These are phyloP conservation scores for Penicillium occitanis DNA, from an alignment of 2,329 filamentous ascomycete species.

Conservation along the genomic window DNA sequence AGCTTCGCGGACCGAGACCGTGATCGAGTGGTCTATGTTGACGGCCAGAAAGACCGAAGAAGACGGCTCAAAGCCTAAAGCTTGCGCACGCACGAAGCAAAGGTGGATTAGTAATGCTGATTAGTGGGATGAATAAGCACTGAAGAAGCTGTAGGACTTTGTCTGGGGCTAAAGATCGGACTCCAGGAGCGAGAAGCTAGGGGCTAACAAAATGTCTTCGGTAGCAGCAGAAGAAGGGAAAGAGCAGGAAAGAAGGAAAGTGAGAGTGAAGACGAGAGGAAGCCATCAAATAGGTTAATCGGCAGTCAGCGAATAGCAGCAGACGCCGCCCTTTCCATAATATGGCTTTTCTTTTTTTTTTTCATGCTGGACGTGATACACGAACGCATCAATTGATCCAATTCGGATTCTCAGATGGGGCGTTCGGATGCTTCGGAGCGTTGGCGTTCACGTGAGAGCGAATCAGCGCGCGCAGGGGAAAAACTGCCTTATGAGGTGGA, in stretches of 20 bases:
- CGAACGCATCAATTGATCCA: not conserved
- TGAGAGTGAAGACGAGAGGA: not conserved
- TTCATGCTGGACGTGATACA: not conserved
- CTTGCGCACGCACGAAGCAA: not conserved
- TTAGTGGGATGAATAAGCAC: not conserved
- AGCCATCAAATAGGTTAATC: not conserved
- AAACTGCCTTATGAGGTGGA: not conserved
- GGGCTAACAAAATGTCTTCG: not conserved
- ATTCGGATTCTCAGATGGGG: slow-evolving; percentile 4
- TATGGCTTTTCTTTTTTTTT: not conserved
- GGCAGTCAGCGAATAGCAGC: not conserved
- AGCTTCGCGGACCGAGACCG: not conserved
- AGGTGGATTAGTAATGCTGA: not conserved
- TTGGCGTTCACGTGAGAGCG: not conserved
- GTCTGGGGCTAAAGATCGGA: not conserved
- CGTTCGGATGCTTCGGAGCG: slow-evolving; percentile 9
- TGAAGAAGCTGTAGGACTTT: not conserved
- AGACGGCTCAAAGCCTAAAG: not conserved
- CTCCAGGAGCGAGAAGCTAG: not conserved
- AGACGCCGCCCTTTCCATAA: not conserved
- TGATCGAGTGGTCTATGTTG: not conserved
- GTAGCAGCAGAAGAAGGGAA: not conserved
- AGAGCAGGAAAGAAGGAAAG: not conserved
- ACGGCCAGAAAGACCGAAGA: not conserved
- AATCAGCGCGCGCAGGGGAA: not conserved